Evolutionary conservation across 2,329 filamentous ascomycete genomes (phyloP).

Genomic region (Botrytis galanthina): DNA sequence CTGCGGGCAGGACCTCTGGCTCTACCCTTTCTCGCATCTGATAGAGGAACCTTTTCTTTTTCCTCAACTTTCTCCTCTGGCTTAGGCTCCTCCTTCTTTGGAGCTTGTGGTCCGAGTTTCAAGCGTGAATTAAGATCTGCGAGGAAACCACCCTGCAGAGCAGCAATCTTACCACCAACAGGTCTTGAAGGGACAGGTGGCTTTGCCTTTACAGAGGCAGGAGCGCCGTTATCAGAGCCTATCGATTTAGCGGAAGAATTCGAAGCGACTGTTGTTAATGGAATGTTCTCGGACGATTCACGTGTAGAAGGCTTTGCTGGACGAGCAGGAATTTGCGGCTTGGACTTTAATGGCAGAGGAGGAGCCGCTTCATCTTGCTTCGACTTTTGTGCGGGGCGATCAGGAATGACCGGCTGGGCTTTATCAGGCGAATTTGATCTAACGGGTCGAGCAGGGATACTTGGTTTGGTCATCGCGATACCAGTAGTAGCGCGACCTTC

Average conservation of each 20-base stretch:
- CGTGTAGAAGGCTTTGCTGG: conserved; percentile 56
- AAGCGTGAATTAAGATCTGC: conserved; percentile 89
- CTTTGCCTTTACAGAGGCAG: conserved; percentile 65
- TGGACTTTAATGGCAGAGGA: conserved; percentile 52
- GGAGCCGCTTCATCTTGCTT: conserved; percentile 27
- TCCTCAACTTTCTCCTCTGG: conserved; percentile 56
- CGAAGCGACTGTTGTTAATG: conserved; percentile 31
- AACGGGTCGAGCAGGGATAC: conserved; percentile 55
- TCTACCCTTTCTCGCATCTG: conserved; percentile 85
- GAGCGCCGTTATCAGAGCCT: conserved; percentile 43
- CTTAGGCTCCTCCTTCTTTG: conserved; percentile 68
- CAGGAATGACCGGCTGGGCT: conserved; percentile 35
- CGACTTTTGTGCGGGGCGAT: conserved; percentile 28
- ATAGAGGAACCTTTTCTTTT: conserved; percentile 73
- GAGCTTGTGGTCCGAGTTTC: conserved; percentile 76
- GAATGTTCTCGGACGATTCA: conserved; percentile 38
- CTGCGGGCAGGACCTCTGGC: conserved; percentile 83
- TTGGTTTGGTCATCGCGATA: conserved; percentile 54
- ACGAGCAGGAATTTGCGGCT: conserved; percentile 60
- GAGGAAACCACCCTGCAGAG: conserved; percentile 87
- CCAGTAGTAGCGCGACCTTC: conserved; percentile 31
- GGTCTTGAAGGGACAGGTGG: conserved; percentile 78
- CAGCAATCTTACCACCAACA: conserved; percentile 81
- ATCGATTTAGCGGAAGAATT: conserved; percentile 38
- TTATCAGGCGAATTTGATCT: conserved; percentile 40